phyloP scores from a whole-genome alignment of 2,329 filamentous ascomycete species.

The Xylaria sp. region DNA sequence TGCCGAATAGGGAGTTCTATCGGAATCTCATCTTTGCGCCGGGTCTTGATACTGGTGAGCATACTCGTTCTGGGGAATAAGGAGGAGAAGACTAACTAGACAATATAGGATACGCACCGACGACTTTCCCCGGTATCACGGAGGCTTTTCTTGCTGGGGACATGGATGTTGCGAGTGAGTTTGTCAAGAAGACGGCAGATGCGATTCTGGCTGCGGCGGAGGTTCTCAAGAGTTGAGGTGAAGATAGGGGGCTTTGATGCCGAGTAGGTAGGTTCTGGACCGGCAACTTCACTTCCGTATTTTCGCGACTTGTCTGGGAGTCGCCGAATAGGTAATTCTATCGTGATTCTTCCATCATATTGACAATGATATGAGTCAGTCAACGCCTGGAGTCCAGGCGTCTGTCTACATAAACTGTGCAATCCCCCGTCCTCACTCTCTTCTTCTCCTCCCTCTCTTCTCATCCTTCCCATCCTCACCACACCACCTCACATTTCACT shows the following conservation, averaged over 20 bases:
- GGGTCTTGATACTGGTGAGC: conserved; percentile 42
- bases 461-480: no score
- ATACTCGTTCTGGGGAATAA: neutral
- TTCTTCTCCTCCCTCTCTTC: no score
- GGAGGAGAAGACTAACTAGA: no score
- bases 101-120: conserved; percentile 32
- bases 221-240: conserved; percentile 20
- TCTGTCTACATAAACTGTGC: no score
- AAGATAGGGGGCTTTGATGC: neutral
- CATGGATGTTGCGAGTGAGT: conserved; percentile 26
- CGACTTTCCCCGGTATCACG: conserved; percentile 31
- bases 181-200: conserved; percentile 28
- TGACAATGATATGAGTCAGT: no score
- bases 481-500: no score
- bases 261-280: no score
- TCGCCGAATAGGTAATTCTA: no score
- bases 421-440: no score
- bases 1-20: conserved; percentile 42
- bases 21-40: conserved; percentile 45
- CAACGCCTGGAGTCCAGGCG: no score
- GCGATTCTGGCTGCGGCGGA: conserved; percentile 26
- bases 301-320: no score
- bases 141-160: conserved; percentile 27
- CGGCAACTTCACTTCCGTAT: neutral
- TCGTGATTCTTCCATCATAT: no score